Conservation (phyloP, 805 yeast genomes). For the Candida morakotiae region DNA sequence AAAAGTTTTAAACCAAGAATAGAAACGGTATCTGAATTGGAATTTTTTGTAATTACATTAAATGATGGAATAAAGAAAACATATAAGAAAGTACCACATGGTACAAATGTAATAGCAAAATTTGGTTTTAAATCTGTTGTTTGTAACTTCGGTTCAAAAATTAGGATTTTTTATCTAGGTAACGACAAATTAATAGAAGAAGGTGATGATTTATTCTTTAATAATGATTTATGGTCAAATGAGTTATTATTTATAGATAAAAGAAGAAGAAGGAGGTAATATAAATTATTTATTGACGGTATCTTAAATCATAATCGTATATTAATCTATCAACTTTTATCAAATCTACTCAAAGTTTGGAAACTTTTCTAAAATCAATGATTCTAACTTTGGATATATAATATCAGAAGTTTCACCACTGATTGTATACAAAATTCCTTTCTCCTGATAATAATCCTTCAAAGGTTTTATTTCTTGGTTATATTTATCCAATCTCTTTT, state of each 20-base stretch:
- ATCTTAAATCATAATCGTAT: too few species aligned
- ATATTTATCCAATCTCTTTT: slow-evolving; percentile 61
- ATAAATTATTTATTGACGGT: too few species aligned
- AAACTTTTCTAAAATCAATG: too few species aligned
- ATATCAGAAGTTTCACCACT: slow-evolving; percentile 81
- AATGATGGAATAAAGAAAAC: neutral
- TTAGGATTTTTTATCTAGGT: slow-evolving; percentile 73
- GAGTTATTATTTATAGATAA: slow-evolving; percentile 52
- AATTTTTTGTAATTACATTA: slow-evolving; percentile 1
- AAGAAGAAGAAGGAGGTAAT: slow-evolving; percentile 26
- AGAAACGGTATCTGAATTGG: neutral
- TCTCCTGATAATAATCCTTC: slow-evolving; percentile 51
- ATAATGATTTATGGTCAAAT: slow-evolving; percentile 21
- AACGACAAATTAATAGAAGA: slow-evolving; percentile 66
- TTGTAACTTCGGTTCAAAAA: slow-evolving; percentile 67
- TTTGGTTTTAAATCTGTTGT: slow-evolving; percentile 79
- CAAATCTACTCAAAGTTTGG: too few species aligned
- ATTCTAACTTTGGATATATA: slow-evolving; percentile 65
- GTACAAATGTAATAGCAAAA: slow-evolving; percentile 51
- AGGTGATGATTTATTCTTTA: slow-evolving; percentile 38
- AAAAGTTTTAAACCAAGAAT: neutral
- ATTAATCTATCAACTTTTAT: too few species aligned
- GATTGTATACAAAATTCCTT: slow-evolving; percentile 47
- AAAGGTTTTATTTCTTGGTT: slow-evolving; percentile 58
- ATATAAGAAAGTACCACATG: neutral